These are phyloP conservation scores for Calonectria leucothoes DNA, from an alignment of 2,329 filamentous ascomycete genomes.

Conservation along the genomic window DNA sequence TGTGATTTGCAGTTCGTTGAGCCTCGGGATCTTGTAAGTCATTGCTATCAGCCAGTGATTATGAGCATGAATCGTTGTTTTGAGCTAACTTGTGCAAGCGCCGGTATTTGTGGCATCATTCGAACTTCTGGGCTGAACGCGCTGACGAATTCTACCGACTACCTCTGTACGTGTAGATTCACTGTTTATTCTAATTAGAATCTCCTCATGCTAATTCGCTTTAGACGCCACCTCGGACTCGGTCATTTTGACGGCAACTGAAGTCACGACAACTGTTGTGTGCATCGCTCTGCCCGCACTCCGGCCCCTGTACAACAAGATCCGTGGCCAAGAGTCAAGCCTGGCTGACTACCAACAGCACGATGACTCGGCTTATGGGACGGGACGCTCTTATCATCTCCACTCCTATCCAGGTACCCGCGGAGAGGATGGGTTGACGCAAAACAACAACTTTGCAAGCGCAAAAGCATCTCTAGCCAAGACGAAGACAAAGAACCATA, in stretches of 20 bases:
- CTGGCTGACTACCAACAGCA: conserved; percentile 25
- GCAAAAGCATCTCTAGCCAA: conserved; percentile 7
- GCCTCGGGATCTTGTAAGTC: conserved; percentile 23
- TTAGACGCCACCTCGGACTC: conserved; percentile 24
- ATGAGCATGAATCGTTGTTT: no score
- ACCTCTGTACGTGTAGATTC: conserved; percentile 10
- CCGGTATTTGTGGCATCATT: conserved; percentile 22
- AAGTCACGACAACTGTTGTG: conserved; percentile 24
- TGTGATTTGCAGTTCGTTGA: conserved; percentile 17
- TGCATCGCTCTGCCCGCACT: conserved; percentile 21
- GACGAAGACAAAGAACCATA: conserved; percentile 18
- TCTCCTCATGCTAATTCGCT: background rate
- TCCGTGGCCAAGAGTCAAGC: conserved; percentile 26
- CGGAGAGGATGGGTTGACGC: background rate
- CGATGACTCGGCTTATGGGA: conserved; percentile 23
- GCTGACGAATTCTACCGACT: conserved; percentile 22
- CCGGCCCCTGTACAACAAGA: conserved; percentile 21
- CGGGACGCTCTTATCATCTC: conserved; percentile 9
- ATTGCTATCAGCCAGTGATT: background rate
- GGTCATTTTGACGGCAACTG: conserved; percentile 26
- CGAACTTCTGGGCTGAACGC: conserved; percentile 13
- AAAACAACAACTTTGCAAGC: conserved; percentile 12
- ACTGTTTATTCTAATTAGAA: background rate
- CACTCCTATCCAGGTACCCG: conserved; percentile 11
- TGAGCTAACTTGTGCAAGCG: background rate